Conservation (phyloP, 177 flowering plant genomes). For the Vitis hybrid region DNA sequence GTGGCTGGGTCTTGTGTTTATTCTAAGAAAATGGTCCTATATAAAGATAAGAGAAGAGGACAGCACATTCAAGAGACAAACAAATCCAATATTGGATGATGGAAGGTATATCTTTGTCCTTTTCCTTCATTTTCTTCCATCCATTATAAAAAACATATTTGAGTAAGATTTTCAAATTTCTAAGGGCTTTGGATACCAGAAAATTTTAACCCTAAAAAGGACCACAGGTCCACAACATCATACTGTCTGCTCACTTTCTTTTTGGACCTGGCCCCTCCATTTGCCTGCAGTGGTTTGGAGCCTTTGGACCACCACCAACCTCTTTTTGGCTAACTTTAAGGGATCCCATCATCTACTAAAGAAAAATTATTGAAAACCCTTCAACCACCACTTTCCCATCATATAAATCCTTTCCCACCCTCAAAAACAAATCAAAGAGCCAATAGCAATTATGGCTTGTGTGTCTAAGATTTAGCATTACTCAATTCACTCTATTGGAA, state of each 20-base stretch:
- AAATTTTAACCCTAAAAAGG: background rate
- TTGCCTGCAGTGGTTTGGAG: slow-evolving; percentile 6
- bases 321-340: background rate
- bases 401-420: no score
- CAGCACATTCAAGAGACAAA: slow-evolving; percentile 3
- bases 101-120: background rate
- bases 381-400: background rate
- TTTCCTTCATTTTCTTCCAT: slow-evolving; percentile 2
- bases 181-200: slow-evolving; percentile 8
- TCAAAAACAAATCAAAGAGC: no score
- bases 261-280: background rate
- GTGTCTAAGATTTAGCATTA: no score
- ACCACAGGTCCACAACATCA: slow-evolving; percentile 2
- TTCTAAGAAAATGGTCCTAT: background rate
- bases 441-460: no score
- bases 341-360: background rate
- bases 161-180: background rate
- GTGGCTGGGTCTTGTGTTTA: background rate
- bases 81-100: background rate
- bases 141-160: background rate
- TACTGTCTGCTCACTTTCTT: background rate
- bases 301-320: background rate
- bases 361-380: background rate
- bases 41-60: background rate
- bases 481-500: no score